Conservation (phyloP, 805 yeast species). For the Candida michaelii region DNA sequence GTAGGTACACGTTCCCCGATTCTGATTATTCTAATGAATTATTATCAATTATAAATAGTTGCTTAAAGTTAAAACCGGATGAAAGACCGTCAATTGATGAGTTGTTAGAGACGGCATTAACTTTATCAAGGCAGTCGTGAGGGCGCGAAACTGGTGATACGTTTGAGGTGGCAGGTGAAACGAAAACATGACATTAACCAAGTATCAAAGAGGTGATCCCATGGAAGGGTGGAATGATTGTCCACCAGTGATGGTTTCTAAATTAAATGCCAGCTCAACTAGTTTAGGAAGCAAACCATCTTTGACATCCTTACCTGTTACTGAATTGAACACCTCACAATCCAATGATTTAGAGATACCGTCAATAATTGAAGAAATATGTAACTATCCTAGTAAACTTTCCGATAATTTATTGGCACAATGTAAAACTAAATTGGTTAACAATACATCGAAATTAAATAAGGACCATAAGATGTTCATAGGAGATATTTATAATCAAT, state of each 20-base stretch:
- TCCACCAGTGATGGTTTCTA: constrained; percentile 35
- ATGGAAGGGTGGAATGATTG: constrained; percentile 66
- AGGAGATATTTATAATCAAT: constrained; percentile 11
- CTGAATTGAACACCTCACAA: constrained; percentile 1
- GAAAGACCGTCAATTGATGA: constrained; percentile 65
- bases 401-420: constrained; percentile 43
- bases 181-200: constrained; percentile 21
- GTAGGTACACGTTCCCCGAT: constrained; percentile 58
- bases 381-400: constrained; percentile 25
- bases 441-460: constrained; percentile 3
- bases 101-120: constrained; percentile 52
- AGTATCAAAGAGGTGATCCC: constrained; percentile 36
- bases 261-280: constrained; percentile 8
- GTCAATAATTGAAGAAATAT: constrained; percentile 11
- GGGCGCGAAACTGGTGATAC: neutral
- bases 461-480: constrained; percentile 17
- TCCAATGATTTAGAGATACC: constrained; percentile 2
- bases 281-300: constrained; percentile 3
- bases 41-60: constrained; percentile 53
- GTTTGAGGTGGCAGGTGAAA: neutral
- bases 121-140: constrained; percentile 19
- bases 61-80: constrained; percentile 62
- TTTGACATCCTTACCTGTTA: neutral
- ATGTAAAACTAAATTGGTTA: constrained; percentile 40
- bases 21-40: constrained; percentile 57